A percentile compares a stretch with the other conserved stretches of the same genome.
These are phyloP conservation scores for Centrapalus pauciflorus DNA, from an alignment of 129 eudicot genomes.

Conservation along the genomic window DNA sequence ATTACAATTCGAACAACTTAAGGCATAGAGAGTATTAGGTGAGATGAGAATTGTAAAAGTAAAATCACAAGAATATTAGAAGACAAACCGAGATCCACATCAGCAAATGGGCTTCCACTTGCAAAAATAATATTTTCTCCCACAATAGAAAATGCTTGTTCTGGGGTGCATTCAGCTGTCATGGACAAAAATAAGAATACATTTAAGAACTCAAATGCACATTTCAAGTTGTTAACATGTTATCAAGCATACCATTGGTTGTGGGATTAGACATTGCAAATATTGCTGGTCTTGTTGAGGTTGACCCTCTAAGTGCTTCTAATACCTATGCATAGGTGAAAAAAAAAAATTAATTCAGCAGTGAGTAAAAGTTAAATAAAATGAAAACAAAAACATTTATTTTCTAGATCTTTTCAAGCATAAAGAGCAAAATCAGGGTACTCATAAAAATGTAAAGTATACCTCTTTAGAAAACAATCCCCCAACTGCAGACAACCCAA, in stretches of 20 bases:
- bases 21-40: neutral
- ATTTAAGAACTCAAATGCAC: neutral
- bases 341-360: neutral
- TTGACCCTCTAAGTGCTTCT: slow-evolving; percentile 88
- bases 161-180: slow-evolving; percentile 95
- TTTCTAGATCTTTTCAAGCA: neutral
- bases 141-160: slow-evolving; percentile 79
- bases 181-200: neutral
- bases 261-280: slow-evolving; percentile 99
- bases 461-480: slow-evolving; percentile 93
- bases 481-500: slow-evolving; percentile 91
- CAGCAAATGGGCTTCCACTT: slow-evolving; percentile 92
- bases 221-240: neutral
- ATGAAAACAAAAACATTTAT: neutral
- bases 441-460: neutral
- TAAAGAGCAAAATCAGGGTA: neutral
- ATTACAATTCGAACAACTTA: neutral
- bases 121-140: slow-evolving; percentile 85
- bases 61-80: neutral
- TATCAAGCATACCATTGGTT: slow-evolving; percentile 54
- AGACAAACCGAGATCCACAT: slow-evolving; percentile 89
- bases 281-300: slow-evolving; percentile 96
- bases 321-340: slow-evolving; percentile 49
- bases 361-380: neutral
- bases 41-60: neutral